phyloP scores from a whole-genome alignment of 495 filamentous ascomycete genomes.

The Thozetella sp. region DNA sequence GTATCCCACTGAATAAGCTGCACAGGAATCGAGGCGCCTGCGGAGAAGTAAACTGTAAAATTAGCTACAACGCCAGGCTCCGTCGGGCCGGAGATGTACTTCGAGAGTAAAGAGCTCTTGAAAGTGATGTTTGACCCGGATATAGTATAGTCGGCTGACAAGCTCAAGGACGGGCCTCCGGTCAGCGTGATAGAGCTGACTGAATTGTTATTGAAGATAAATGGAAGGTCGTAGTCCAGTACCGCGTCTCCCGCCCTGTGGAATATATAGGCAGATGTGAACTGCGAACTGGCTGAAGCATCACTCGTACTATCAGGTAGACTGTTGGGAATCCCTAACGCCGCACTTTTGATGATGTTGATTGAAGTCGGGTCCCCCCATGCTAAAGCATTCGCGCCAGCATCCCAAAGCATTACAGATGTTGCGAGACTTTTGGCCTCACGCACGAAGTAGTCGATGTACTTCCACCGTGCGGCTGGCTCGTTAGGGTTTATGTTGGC shows the following conservation, averaged over 20 bases:
- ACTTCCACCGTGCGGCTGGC: constrained; percentile 58
- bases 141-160: constrained; percentile 47
- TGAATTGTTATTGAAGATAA: constrained; percentile 58
- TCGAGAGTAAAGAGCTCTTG: constrained; percentile 46
- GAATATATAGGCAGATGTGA: constrained; percentile 55
- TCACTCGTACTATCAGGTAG: constrained; percentile 57
- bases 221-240: constrained; percentile 39
- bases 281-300: constrained; percentile 40
- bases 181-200: constrained; percentile 44
- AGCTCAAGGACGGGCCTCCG: constrained; percentile 26
- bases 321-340: constrained; percentile 44
- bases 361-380: constrained; percentile 54
- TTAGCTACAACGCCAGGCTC: constrained; percentile 46
- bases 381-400: constrained; percentile 50
- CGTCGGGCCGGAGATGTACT: constrained; percentile 35
- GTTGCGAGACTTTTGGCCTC: constrained; percentile 47
- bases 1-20: constrained; percentile 53
- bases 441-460: constrained; percentile 54
- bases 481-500: constrained; percentile 50
- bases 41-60: constrained; percentile 53
- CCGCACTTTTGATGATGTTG: constrained; percentile 46
- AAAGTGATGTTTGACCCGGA: constrained; percentile 47
- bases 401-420: constrained; percentile 59
- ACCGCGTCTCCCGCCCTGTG: constrained; percentile 51
- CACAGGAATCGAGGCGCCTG: constrained; percentile 45